A percentile compares a stretch with the other conserved stretches of the same genome.
phyloP scores from a whole-genome alignment of 768 basidiomycete genomes.

The Kockovaella imperatae region DNA sequence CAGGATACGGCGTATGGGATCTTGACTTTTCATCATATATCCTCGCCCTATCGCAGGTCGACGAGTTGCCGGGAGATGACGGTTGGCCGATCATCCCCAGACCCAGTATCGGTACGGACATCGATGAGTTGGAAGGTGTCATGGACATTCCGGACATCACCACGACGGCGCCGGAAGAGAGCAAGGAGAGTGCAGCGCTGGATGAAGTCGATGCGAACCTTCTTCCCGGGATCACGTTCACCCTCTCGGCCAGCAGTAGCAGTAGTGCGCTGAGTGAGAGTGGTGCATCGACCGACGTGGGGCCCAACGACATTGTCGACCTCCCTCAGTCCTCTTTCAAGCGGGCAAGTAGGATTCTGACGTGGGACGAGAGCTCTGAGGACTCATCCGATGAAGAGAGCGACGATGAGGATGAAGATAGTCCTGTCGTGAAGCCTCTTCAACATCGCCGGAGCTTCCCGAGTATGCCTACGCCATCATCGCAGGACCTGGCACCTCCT shows the following conservation, averaged over 20 bases:
- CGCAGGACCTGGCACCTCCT: background rate
- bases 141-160: background rate
- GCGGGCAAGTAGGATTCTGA: background rate
- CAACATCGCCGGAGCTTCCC: too few relatives aligned
- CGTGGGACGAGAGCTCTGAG: slow-evolving; percentile 5
- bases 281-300: background rate
- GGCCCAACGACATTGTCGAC: too few relatives aligned
- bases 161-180: too few relatives aligned
- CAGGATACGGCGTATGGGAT: slow-evolving; percentile 34
- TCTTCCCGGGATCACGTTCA: too few relatives aligned
- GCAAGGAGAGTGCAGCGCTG: too few relatives aligned
- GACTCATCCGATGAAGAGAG: slow-evolving; percentile 6
- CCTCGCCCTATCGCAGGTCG: slow-evolving; percentile 17
- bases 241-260: background rate
- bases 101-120: slow-evolving; percentile 7
- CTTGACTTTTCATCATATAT: slow-evolving; percentile 34
- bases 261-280: background rate
- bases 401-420: slow-evolving; percentile 15
- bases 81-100: slow-evolving; percentile 21
- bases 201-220: too few relatives aligned
- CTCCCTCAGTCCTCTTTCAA: slow-evolving; percentile 24
- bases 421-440: too few relatives aligned
- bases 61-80: slow-evolving; percentile 7
- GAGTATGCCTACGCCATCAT: too few relatives aligned
- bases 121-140: slow-evolving; percentile 6